These are phyloP conservation scores for Penicillium sp. DNA, from an alignment of 2,329 filamentous ascomycete genomes.

Conservation along the genomic window DNA sequence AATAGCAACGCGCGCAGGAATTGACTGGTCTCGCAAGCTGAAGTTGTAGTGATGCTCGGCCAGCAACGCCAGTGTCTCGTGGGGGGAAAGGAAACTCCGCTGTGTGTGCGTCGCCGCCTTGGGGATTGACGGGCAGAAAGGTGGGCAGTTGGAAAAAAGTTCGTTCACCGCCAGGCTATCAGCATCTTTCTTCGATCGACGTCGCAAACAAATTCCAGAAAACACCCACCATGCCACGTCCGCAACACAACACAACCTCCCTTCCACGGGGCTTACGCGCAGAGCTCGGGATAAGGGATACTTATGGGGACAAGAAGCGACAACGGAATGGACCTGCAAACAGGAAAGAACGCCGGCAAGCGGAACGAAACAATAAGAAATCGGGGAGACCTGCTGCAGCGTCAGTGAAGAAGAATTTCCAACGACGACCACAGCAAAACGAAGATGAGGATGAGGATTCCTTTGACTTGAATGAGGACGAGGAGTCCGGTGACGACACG, in stretches of 20 bases:
- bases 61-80: conserved; percentile 8
- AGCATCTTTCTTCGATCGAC: conserved; percentile 1
- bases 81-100: conserved; percentile 27
- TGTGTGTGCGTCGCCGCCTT: conserved; percentile 25
- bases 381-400: conserved; percentile 34
- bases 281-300: conserved; percentile 44
- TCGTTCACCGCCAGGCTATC: conserved; percentile 18
- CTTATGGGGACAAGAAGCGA: conserved; percentile 35
- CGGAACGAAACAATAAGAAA: conserved; percentile 65
- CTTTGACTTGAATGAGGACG: conserved; percentile 20
- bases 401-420: conserved; percentile 16
- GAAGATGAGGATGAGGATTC: conserved; percentile 30
- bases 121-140: conserved; percentile 22
- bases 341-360: conserved; percentile 69
- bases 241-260: conserved; percentile 44
- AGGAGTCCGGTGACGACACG: conserved; percentile 21
- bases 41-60: conserved; percentile 12
- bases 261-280: conserved; percentile 42
- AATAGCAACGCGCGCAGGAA: background rate
- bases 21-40: conserved; percentile 7
- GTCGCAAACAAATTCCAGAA: background rate
- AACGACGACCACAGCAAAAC: conserved; percentile 15
- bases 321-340: conserved; percentile 31
- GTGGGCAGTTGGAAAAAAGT: conserved; percentile 25
- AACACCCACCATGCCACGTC: conserved; percentile 35